Base-by-base conservation (phyloP, 2,329 filamentous ascomycete species). In the Fusarium sp. region DNA sequence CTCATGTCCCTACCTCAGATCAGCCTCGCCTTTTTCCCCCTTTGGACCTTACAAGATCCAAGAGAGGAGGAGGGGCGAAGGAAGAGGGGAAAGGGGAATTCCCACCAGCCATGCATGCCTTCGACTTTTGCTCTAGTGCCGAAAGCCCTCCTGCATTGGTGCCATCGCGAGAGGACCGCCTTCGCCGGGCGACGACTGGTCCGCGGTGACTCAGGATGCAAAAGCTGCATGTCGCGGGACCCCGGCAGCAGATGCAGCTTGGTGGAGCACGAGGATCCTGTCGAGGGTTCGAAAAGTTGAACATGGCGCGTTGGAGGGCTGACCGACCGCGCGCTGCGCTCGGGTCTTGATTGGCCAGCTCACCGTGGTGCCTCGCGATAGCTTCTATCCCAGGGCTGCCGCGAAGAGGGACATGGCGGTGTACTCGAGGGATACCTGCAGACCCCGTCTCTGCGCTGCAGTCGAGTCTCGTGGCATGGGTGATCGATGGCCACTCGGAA, bases 151-250 rank as follows among this genome's bases (percentile, higher is more conserved):
- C 45, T 67, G 75, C 66, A 74, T 75, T 73, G 73, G 69, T 71
- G 59, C 73, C 71, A 77, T 78, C 75, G 68, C 73, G 73, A 78
- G 69, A 69, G 71, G 64, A 52, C 64, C 66, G 62, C 65, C 72
- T 27, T 68, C 60, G 45, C 52, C 68, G 40, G 58, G 37, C 62
- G 75, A 75, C 72, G 73, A 79, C 70, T 79, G 77, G 77, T 67
- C 78, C 50, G 68, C 71, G 47, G 68, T 79, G 77, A 79, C 77
- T 79, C 76, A 79, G 58, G 56, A 62, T 71, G 66, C 60, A 57
- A 42, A 42, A 62, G n/a, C 66, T 65, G 27, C 24, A 37, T 42
- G 62, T 64, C 62, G 62, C 62, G 59, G 45, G 64, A 68, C 64
- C 71, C 64, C 72, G 65, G 68, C 65, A 65, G 31, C 50, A 29